Evolutionary conservation across 2,329 filamentous ascomycete species (phyloP).

Genomic region (Cladophialophora immunda): DNA sequence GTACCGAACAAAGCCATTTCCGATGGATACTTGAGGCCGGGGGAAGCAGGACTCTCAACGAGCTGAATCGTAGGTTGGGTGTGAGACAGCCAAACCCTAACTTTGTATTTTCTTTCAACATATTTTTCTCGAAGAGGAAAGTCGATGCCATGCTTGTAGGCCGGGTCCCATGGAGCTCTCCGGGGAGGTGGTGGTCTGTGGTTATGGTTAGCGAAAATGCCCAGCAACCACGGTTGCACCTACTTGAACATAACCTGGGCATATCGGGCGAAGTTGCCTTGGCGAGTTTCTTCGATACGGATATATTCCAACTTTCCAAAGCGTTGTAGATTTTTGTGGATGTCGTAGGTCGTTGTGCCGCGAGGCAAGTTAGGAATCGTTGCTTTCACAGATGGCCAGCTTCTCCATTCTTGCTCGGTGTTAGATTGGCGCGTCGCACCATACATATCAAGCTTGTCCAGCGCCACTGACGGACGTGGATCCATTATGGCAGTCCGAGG

Average conservation of each 20-base stretch:
- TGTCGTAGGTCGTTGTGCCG: conserved; percentile 46
- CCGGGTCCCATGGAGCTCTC: conserved; percentile 41
- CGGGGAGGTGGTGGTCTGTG: conserved; percentile 50
- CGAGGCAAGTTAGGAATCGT: conserved; percentile 48
- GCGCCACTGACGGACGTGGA: not conserved
- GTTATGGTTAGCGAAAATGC: conserved; percentile 50
- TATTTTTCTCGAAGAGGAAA: conserved; percentile 21
- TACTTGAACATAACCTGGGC: conserved; percentile 65
- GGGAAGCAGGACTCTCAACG: conserved; percentile 32
- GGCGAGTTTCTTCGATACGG: conserved; percentile 60
- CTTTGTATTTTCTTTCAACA: conserved; percentile 10
- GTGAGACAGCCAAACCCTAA: conserved; percentile 24
- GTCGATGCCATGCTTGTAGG: conserved; percentile 21
- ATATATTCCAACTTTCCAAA: conserved; percentile 66
- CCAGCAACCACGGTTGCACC: conserved; percentile 49
- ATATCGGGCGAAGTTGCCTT: conserved; percentile 50
- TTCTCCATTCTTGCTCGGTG: conserved; percentile 46
- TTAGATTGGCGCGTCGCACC: not conserved
- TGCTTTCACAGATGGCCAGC: conserved; percentile 52
- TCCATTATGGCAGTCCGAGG: conserved; percentile 14
- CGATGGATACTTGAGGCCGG: conserved; percentile 33
- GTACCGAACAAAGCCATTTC: conserved; percentile 32
- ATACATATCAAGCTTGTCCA: not conserved
- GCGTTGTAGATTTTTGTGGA: conserved; percentile 62
- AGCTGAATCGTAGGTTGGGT: conserved; percentile 2